Conservation (phyloP, 2,329 filamentous ascomycete genomes). For the Diaporthe destruens region DNA sequence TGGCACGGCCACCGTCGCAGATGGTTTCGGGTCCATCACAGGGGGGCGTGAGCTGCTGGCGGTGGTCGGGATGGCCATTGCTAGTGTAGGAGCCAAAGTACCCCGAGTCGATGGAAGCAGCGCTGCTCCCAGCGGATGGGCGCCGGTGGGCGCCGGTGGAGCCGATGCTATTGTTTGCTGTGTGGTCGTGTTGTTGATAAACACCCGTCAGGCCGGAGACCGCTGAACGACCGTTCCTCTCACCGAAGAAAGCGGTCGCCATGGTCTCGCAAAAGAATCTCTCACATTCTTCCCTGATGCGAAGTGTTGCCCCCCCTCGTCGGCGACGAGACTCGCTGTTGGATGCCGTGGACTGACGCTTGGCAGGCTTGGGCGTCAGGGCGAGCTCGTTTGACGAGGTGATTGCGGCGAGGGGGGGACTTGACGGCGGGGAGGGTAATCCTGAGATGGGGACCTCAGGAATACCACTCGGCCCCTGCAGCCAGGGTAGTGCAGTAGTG, state of each 20-base stretch:
- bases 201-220: slow-evolving; percentile 91
- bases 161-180: slow-evolving; percentile 28
- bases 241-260: slow-evolving; percentile 94
- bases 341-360: slow-evolving; percentile 52
- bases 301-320: slow-evolving; percentile 93
- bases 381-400: slow-evolving; percentile 76
- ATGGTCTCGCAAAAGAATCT: slow-evolving; percentile 99
- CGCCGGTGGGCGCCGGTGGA: slow-evolving; percentile 22
- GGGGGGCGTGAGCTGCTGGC: slow-evolving; percentile 58
- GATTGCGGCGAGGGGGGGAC: slow-evolving; percentile 87
- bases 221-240: slow-evolving; percentile 82
- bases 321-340: slow-evolving; percentile 62
- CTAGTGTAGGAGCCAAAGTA: slow-evolving; percentile 44
- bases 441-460: slow-evolving; percentile 91
- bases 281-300: slow-evolving; percentile 99
- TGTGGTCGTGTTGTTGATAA: slow-evolving; percentile 55
- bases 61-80: slow-evolving; percentile 43
- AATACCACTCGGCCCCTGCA: slow-evolving; percentile 91
- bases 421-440: slow-evolving; percentile 86
- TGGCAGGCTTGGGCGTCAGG: slow-evolving; percentile 69
- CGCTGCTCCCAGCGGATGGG: slow-evolving; percentile 38
- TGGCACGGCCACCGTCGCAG: slow-evolving; percentile 46
- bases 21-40: slow-evolving; percentile 53
- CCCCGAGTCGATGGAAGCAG: slow-evolving; percentile 40
- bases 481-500: slow-evolving; percentile 96